These are phyloP conservation scores for Persicaria tinctoria DNA, from an alignment of 148 eudicot genomes.

Conservation along the genomic window DNA sequence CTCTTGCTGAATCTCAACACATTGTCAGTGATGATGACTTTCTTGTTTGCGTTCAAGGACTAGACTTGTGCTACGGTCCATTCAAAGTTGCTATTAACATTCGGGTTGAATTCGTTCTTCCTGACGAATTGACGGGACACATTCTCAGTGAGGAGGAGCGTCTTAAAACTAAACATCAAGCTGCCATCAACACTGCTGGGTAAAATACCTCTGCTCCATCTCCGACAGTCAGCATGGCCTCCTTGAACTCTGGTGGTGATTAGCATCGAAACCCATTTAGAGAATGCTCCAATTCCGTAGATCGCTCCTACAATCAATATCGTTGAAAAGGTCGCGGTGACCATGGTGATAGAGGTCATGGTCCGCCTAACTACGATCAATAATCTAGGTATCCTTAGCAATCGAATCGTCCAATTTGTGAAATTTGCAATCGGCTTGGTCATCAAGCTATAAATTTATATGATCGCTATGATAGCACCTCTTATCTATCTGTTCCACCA, in stretches of 20 bases:
- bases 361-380: background rate
- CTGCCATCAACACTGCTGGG: no score
- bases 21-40: background rate
- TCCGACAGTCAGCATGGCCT: background rate
- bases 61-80: background rate
- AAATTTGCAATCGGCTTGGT: background rate
- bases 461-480: no score
- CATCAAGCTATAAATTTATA: background rate
- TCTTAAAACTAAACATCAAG: no score
- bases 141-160: no score
- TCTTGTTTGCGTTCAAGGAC: background rate
- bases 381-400: no score
- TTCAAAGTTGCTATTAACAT: background rate
- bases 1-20: background rate
- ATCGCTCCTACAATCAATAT: background rate
- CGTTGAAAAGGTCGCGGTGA: background rate
- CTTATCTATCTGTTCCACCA: no score
- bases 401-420: background rate
- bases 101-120: background rate
- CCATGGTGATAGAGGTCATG: background rate
- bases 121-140: background rate
- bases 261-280: no score
- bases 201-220: background rate
- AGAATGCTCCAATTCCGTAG: background rate
- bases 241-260: background rate